Conservation (phyloP, 371 early-diverging fungal genomes). For the Mucor plumbeus region DNA sequence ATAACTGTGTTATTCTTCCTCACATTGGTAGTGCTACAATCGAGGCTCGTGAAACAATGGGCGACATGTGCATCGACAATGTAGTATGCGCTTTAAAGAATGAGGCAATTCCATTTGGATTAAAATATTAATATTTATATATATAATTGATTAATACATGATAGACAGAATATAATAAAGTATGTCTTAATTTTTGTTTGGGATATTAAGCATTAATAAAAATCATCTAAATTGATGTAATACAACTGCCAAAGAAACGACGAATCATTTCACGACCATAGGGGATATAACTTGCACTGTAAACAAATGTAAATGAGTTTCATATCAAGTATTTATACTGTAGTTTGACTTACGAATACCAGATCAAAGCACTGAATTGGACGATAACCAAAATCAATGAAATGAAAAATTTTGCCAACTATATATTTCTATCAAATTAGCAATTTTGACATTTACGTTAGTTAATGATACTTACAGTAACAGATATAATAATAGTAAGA, state of each 20-base stretch:
- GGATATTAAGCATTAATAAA: background rate
- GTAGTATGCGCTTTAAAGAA: conserved; percentile 32
- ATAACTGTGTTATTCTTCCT: conserved; percentile 74
- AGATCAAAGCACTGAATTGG: conserved; percentile 87
- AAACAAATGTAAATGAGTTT: background rate
- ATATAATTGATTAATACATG: background rate
- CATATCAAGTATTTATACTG: background rate
- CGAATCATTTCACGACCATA: conserved; percentile 58
- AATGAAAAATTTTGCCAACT: conserved; percentile 59
- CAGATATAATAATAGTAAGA: conserved; percentile 38
- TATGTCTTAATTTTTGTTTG: background rate
- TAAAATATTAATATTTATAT: conserved; percentile 2
- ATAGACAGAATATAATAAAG: background rate
- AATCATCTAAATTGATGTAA: conserved; percentile 46
- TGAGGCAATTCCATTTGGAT: conserved; percentile 31
- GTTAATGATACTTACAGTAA: conserved; percentile 31
- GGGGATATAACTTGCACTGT: conserved; percentile 59
- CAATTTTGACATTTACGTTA: background rate
- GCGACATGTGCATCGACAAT: conserved; percentile 46
- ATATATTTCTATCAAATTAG: background rate
- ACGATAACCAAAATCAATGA: conserved; percentile 77
- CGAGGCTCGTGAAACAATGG: conserved; percentile 87
- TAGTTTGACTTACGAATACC: conserved; percentile 70
- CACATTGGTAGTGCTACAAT: conserved; percentile 84
- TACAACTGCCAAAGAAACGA: conserved; percentile 52